Base-by-base conservation (phyloP, 2,329 filamentous ascomycete species). In the Aschersonia sp. region DNA sequence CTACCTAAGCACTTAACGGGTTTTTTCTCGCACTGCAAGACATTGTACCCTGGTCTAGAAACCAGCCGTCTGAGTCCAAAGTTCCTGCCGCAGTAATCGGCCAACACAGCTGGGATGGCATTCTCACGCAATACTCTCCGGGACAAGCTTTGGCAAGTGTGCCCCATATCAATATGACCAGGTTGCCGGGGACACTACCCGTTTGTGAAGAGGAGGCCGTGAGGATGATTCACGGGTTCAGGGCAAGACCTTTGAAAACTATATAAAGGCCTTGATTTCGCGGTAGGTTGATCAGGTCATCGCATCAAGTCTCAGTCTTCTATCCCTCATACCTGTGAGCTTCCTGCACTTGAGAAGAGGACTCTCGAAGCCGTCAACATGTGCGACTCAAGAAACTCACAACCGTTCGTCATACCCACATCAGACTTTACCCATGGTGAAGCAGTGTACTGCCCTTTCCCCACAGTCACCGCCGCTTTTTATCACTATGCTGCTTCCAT, bases 381-480 rank as follows among this genome's bases (percentile, higher is more conserved):
- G 51, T 41, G 47, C 44, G 47, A 35, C 47, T 43, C 44, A 14
- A 48, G 46, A 43, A 51, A 49, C 43, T n/a, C 45, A 43, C 49
- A 40, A n/a, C 41, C 45, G 42, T 45, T 33, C 33, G 12, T 32
- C 40, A 11, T 46, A n/a, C 49, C 49, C 30, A 50, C 46, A 8
- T 8, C 39, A 10, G 47, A 50, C 42, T 51, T 53, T 45, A 51
- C 48, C 12, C 47, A 46, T 35, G 53, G 53, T 9, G 46, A 52
- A 42, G 43, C 42, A 42, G 47, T 57, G 11, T 50, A 57, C 22
- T 52, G 55, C 42, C 63, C 63, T 12, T 69, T 69, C 51, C 51
- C 57, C n/a, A 68, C 65, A 6, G 55, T 63, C 45, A 67, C 64
- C 14, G 54, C 63, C 9, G 62, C 65, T 14, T 66, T 68, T 52